These are phyloP conservation scores for Filosporella fistucella DNA, from an alignment of 495 filamentous ascomycete species.

Conservation along the genomic window DNA sequence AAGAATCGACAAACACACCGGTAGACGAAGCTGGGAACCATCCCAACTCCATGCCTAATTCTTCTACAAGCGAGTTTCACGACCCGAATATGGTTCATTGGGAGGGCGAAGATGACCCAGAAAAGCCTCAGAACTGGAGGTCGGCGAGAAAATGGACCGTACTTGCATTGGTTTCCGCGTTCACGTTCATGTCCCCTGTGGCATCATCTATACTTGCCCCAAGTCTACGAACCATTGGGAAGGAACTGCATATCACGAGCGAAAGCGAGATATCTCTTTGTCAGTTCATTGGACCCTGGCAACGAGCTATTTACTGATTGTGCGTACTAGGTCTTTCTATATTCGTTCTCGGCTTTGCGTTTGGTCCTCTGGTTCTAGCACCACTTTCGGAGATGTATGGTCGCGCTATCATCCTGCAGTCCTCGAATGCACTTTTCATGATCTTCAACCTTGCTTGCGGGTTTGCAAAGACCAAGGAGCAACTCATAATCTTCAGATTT, in stretches of 20 bases:
- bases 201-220: slow-evolving; percentile 33
- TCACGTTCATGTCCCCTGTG: slow-evolving; percentile 27
- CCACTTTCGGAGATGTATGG: slow-evolving; percentile 36
- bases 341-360: slow-evolving; percentile 47
- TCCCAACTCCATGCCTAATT: no score
- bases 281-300: slow-evolving; percentile 13
- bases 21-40: no score
- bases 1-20: no score
- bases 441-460: slow-evolving; percentile 34
- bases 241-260: slow-evolving; percentile 33
- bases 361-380: slow-evolving; percentile 37
- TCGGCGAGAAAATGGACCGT: slow-evolving; percentile 51
- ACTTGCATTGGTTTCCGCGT: slow-evolving; percentile 42
- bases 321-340: no score
- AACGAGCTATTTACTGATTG: slow-evolving; percentile 31
- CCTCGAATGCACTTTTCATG: slow-evolving; percentile 29
- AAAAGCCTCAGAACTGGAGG: slow-evolving; percentile 27
- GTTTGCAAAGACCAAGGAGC: slow-evolving; percentile 26
- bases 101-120: no score
- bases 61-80: no score
- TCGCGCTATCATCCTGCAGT: slow-evolving; percentile 28
- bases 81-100: no score
- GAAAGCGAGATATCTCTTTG: background rate
- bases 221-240: slow-evolving; percentile 28
- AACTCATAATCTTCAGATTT: slow-evolving; percentile 31